phyloP scores from a whole-genome alignment of 1,284 basidiomycete species.

The Leccinum fallax region DNA sequence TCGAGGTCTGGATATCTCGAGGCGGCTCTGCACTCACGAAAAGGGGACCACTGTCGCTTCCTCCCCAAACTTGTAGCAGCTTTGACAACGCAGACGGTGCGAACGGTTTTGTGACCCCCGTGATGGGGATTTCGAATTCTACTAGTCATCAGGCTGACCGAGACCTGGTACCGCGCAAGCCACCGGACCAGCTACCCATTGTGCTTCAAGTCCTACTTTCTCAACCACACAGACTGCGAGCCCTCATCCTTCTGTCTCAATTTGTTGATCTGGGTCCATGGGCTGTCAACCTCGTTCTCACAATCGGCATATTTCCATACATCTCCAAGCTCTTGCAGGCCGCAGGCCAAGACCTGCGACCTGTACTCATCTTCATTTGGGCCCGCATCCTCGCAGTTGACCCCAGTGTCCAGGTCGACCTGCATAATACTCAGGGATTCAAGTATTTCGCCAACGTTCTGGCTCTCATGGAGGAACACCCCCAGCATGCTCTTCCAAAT shows the following conservation, averaged over 20 bases:
- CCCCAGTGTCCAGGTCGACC: constrained; percentile 87
- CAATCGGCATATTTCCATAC: constrained; percentile 99
- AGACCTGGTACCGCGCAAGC: constrained; percentile 81
- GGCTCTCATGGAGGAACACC: constrained; percentile 60
- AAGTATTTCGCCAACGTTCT: constrained; percentile 89
- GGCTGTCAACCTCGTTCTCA: constrained; percentile 96
- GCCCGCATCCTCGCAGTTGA: constrained; percentile 96
- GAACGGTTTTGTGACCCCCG: constrained; percentile 8
- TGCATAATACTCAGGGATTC: constrained; percentile 86
- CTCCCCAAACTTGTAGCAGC: constrained; percentile 43
- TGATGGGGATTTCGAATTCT: constrained; percentile 15
- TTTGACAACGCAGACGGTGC: constrained; percentile 29
- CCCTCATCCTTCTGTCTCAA: constrained; percentile 94
- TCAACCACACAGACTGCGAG: constrained; percentile 93
- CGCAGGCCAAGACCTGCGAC: constrained; percentile 91
- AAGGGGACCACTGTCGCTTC: constrained; percentile 72
- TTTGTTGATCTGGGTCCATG: constrained; percentile 98
- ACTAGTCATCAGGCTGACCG: constrained; percentile 35
- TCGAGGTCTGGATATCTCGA: constrained; percentile 97
- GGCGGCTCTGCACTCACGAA: constrained; percentile 82
- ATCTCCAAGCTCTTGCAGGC: constrained; percentile 96
- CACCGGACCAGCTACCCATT: constrained; percentile 96
- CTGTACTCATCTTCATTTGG: constrained; percentile 99
- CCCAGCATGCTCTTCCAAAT: constrained; percentile 72
- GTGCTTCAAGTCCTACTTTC: constrained; percentile 96